Base-by-base conservation (phyloP, 495 filamentous ascomycete species). In the Hypoxylon trugodes region DNA sequence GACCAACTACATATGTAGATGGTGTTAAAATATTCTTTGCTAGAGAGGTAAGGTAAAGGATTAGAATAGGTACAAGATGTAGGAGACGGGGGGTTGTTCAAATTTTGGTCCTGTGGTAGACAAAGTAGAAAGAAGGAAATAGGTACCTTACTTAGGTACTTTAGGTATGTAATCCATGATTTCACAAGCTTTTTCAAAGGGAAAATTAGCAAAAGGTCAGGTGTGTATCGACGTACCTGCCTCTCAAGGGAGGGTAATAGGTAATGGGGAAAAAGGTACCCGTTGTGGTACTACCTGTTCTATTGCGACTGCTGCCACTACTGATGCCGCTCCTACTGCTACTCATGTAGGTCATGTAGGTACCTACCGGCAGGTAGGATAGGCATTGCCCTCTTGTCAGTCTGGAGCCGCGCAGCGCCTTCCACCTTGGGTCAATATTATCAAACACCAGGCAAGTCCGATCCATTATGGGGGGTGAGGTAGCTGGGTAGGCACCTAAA, bases 381-480 rank as follows among this genome's bases (percentile, higher is more conserved):
- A n/a, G 21, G 12, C 30, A 49, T 50, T 50, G 50, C 43, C 36
- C 43, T 55, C 47, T 43, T 56, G 15, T 61, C 33, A 28, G 9
- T 33, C 26, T 30, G n/a, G 63, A 66, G 63, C 63, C 37, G 57
- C 45, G 63, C 46, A 66, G 48, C 50, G 57, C 51, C 63, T 61
- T 66, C 63, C 52, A 66, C 43, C 57, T 57, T 57, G 24, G 56
- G 51, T 57, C 56, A 21, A 50, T 35, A 41, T 51, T 19, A 49
- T 30, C 24, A 28, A 49, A 46, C 5, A 26, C 9, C 2, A 48
- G 45, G 45, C 18, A n/a, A n/a, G n/a, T n/a, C n/a, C n/a, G n/a
- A n/a, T n/a, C n/a, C n/a, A n/a, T n/a, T n/a, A n/a, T n/a, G n/a
- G n/a, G n/a, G n/a, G n/a, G n/a, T n/a, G n/a, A n/a, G n/a, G n/a